These are phyloP conservation scores for Fusarium sp. DNA, from an alignment of 2,329 filamentous ascomycete genomes.

Conservation along the genomic window DNA sequence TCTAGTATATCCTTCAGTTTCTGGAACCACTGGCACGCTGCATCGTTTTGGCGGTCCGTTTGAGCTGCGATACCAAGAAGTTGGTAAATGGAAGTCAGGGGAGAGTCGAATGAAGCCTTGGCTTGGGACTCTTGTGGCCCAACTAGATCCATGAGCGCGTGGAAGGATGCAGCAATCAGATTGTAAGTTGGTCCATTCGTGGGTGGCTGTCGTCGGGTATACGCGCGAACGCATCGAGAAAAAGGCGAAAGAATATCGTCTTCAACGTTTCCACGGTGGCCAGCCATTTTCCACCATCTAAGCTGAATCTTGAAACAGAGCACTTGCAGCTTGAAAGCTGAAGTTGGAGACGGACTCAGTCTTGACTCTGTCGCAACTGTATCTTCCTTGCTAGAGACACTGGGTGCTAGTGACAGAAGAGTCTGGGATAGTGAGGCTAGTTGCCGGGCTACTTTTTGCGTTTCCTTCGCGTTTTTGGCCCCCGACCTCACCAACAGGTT, in stretches of 20 bases:
- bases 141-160: slow-evolving; percentile 47
- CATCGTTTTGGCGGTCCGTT: slow-evolving; percentile 55
- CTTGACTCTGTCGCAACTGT: slow-evolving; percentile 60
- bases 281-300: slow-evolving; percentile 72
- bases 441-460: slow-evolving; percentile 69
- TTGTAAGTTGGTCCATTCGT: slow-evolving; percentile 50
- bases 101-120: slow-evolving; percentile 51
- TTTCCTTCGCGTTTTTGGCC: slow-evolving; percentile 54
- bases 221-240: slow-evolving; percentile 69
- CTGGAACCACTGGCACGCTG: slow-evolving; percentile 65
- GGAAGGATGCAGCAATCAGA: slow-evolving; percentile 46
- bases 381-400: slow-evolving; percentile 72
- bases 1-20: slow-evolving; percentile 54
- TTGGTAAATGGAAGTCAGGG: slow-evolving; percentile 61
- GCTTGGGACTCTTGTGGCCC: slow-evolving; percentile 47
- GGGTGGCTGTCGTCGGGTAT: slow-evolving; percentile 61
- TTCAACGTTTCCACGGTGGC: slow-evolving; percentile 66
- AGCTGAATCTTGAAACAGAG: slow-evolving; percentile 69
- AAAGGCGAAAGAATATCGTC: slow-evolving; percentile 74
- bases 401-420: slow-evolving; percentile 73
- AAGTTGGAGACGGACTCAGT: slow-evolving; percentile 64
- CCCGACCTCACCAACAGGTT: slow-evolving; percentile 63
- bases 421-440: slow-evolving; percentile 73
- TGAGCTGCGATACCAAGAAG: slow-evolving; percentile 61
- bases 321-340: slow-evolving; percentile 70